A percentile compares a stretch with the other conserved stretches of the same genome.
These are phyloP conservation scores for Hyaloperonospora arabidopsidis DNA, from an alignment of 352 stramenopile species.

Conservation along the genomic window DNA sequence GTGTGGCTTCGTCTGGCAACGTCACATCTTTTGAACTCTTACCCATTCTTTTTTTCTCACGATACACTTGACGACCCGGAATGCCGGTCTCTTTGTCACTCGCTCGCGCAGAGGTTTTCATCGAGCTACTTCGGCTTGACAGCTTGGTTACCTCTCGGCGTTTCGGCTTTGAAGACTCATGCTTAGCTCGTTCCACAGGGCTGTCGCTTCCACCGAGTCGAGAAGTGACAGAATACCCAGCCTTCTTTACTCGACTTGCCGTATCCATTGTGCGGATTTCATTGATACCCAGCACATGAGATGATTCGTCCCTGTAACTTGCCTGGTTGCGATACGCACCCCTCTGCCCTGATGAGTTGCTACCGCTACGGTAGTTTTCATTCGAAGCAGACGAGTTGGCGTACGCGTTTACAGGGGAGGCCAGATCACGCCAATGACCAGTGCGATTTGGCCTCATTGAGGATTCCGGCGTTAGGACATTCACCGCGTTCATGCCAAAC, in stretches of 20 bases:
- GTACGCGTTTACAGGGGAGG: slow-evolving; percentile 4
- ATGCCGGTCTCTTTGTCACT: slow-evolving; percentile 15
- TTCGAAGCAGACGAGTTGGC: slow-evolving; percentile 2
- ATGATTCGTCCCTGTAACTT: slow-evolving; percentile 3
- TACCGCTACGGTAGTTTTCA: slow-evolving; percentile 8
- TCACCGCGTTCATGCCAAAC: slow-evolving; percentile 17
- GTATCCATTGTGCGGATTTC: slow-evolving; percentile 8
- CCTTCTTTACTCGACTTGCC: slow-evolving; percentile 14
- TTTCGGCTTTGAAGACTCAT: slow-evolving; percentile 12
- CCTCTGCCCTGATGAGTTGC: slow-evolving; percentile 13
- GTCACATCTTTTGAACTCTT: slow-evolving; percentile 12
- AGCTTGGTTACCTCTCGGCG: slow-evolving; percentile 20
- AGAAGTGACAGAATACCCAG: neutral
- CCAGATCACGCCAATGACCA: slow-evolving; percentile 13
- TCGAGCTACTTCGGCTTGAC: slow-evolving; percentile 19
- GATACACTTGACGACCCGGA: slow-evolving; percentile 47
- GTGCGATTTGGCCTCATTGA: slow-evolving; percentile 11
- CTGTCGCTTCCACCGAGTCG: slow-evolving; percentile 11
- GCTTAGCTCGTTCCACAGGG: slow-evolving; percentile 5
- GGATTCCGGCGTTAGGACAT: slow-evolving; percentile 14
- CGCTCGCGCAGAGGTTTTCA: slow-evolving; percentile 20
- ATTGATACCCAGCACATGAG: slow-evolving; percentile 6
- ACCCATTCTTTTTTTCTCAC: slow-evolving; percentile 41
- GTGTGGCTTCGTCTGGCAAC: neutral
- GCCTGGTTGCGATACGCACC: slow-evolving; percentile 18